Percentiles rank a stretch among this genome's conserved stretches.
phyloP scores from a whole-genome alignment of 192 early-diverging fungal genomes.

The Oehlia diaphana region DNA sequence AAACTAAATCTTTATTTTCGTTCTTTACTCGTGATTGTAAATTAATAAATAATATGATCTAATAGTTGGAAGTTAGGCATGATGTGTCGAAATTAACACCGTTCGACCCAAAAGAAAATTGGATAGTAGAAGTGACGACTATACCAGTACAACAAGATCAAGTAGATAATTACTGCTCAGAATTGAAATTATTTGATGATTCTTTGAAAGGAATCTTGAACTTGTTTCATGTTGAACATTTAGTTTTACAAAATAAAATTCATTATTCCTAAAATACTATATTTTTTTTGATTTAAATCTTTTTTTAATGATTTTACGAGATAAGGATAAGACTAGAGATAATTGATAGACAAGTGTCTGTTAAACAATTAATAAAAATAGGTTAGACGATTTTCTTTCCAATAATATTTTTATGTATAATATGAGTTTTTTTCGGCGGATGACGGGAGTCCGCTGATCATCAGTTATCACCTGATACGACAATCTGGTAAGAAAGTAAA shows the following conservation, averaged over 20 bases:
- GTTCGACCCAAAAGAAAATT: conserved; percentile 49
- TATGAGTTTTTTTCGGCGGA: no score
- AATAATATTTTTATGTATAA: no score
- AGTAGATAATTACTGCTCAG: conserved; percentile 50
- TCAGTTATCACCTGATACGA: no score
- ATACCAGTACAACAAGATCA: conserved; percentile 54
- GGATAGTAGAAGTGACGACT: conserved; percentile 63
- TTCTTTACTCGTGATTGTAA: not conserved
- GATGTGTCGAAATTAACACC: conserved; percentile 49
- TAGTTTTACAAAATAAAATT: conserved; percentile 23
- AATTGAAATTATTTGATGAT: conserved; percentile 48
- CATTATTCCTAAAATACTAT: not conserved
- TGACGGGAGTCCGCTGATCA: no score
- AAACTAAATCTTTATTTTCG: not conserved
- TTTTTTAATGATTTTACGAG: no score
- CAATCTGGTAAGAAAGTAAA: no score
- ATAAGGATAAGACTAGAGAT: no score
- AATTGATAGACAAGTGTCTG: no score
- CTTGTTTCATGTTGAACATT: conserved; percentile 28
- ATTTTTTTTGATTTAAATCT: no score
- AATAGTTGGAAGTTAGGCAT: conserved; percentile 44
- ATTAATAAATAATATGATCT: not conserved
- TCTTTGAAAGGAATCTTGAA: conserved; percentile 34
- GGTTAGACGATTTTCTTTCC: no score
- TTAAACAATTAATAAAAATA: no score